Evolutionary conservation across 176 grass and related monocot species (phyloP).

Genomic region (Paspalum vaginatum): DNA sequence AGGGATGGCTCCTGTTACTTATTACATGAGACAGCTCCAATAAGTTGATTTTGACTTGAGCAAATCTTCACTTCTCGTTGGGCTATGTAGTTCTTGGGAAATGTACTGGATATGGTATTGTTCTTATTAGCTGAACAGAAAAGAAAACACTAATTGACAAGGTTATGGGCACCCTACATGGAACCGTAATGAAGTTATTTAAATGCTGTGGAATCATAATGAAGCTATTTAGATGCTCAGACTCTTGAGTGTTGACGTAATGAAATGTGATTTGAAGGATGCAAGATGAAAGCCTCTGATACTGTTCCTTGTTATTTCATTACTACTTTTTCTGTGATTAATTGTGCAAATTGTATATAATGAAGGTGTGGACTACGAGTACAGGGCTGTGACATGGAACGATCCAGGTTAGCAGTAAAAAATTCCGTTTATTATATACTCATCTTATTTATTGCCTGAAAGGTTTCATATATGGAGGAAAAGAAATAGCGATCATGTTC

Average conservation of each 20-base stretch:
- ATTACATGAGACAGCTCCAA: neutral
- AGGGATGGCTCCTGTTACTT: neutral
- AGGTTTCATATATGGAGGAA: neutral
- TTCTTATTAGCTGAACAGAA: neutral
- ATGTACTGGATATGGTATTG: neutral
- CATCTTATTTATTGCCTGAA: neutral
- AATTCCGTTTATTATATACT: neutral
- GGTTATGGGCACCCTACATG: neutral
- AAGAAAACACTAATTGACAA: neutral
- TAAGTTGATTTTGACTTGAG: neutral
- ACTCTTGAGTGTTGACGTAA: no score
- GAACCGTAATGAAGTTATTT: neutral
- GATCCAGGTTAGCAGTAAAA: constrained; percentile 52
- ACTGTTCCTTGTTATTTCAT: neutral
- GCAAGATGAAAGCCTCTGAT: neutral
- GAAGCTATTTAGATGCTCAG: no score
- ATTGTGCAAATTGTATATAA: constrained; percentile 30
- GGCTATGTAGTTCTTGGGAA: neutral
- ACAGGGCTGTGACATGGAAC: constrained; percentile 66
- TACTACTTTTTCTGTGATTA: constrained; percentile 19
- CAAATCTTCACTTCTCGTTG: neutral
- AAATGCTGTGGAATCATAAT: neutral
- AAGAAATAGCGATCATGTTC: constrained; percentile 12
- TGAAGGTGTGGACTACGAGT: constrained; percentile 85
- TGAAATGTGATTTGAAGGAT: neutral